phyloP scores from a whole-genome alignment of 495 filamentous ascomycete species.

The Staphylotrichum tortipilum region DNA sequence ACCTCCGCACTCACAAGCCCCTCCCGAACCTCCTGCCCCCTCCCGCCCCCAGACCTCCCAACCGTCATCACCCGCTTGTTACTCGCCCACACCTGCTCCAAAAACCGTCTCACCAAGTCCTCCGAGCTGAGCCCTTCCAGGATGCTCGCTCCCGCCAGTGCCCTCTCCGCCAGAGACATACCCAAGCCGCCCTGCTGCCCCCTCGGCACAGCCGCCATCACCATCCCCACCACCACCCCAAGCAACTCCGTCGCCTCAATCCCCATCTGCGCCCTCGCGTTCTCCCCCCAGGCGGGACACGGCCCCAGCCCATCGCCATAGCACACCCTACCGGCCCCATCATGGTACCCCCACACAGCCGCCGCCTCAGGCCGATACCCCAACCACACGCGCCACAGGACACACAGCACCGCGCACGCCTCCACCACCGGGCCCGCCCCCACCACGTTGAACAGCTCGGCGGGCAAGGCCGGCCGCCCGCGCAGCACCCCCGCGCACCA shows the following conservation, averaged over 20 bases:
- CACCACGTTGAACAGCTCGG: background rate
- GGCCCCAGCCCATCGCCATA: too few species aligned
- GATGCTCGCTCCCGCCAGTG: background rate
- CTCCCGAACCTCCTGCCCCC: too few species aligned
- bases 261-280: constrained; percentile 6
- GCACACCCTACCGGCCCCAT: too few species aligned
- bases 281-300: constrained; percentile 2
- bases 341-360: too few species aligned
- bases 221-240: constrained; percentile 10
- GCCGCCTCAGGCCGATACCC: too few species aligned
- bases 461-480: background rate
- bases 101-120: background rate
- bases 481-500: constrained; percentile 9
- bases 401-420: constrained; percentile 13
- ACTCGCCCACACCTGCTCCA: background rate
- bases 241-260: constrained; percentile 17
- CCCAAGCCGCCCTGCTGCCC: background rate
- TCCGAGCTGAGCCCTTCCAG: background rate
- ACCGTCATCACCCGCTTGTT: background rate
- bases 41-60: too few species aligned
- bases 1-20: background rate
- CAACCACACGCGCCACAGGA: constrained; percentile 12
- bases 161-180: background rate
- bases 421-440: too few species aligned
- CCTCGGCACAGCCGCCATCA: constrained; percentile 6